A percentile compares a stretch with the other conserved stretches of the same genome.
Evolutionary conservation across 495 filamentous ascomycete genomes (phyloP).

Genomic region (Penicillium longicatenatum): DNA sequence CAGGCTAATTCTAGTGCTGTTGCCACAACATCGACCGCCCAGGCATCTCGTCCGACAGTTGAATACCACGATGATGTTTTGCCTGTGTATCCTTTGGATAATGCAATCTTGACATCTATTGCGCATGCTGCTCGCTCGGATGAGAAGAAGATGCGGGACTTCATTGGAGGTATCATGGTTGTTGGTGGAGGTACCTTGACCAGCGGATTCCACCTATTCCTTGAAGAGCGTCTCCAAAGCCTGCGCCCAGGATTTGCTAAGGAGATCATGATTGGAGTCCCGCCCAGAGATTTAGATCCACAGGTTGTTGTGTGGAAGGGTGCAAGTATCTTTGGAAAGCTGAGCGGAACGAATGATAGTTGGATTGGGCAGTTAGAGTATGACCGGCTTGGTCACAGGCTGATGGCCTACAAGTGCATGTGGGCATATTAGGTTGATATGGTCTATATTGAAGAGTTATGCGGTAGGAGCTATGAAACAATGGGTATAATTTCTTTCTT

Average conservation of each 20-base stretch:
- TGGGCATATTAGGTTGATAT: conserved; percentile 66
- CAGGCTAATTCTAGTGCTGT: conserved; percentile 49
- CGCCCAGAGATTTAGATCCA: conserved; percentile 88
- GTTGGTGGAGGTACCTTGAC: conserved; percentile 87
- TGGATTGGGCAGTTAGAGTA: conserved; percentile 91
- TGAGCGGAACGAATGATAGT: conserved; percentile 82
- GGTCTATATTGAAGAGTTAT: neutral
- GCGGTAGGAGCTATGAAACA: neutral
- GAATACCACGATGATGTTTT: conserved; percentile 80
- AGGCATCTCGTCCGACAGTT: conserved; percentile 42
- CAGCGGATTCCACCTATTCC: conserved; percentile 68
- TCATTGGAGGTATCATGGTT: conserved; percentile 93
- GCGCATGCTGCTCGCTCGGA: conserved; percentile 83
- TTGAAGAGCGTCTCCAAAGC: conserved; percentile 77
- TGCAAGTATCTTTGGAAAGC: conserved; percentile 93
- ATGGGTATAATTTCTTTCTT: neutral
- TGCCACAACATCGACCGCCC: conserved; percentile 26
- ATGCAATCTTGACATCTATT: conserved; percentile 85
- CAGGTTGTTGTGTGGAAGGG: conserved; percentile 98
- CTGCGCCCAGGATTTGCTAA: conserved; percentile 71
- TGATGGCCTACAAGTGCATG: conserved; percentile 85
- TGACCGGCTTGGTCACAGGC: conserved; percentile 77
- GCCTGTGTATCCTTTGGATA: conserved; percentile 80
- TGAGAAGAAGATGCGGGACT: conserved; percentile 89
- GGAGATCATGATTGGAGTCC: conserved; percentile 83